Evolutionary conservation across 1,139 yeast genomes (phyloP), one percentile per base, ranked within the genome.

Genomic region (Torulaspora pretoriensis): DNA sequence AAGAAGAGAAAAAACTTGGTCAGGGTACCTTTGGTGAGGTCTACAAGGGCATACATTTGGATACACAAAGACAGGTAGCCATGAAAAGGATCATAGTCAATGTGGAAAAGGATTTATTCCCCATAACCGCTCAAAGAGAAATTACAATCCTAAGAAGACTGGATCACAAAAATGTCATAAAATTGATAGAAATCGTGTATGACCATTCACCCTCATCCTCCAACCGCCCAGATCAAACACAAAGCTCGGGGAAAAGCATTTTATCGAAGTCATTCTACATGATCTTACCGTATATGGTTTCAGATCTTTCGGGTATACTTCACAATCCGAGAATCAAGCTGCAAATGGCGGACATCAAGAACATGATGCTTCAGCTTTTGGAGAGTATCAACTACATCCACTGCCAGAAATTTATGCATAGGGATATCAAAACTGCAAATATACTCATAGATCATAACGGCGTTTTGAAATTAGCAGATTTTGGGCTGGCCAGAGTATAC

Each of bases 341-440:
- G 27, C 64, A 74, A 10, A 70, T 82, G 35, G 67, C 83, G 0
- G 90, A 87, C 51, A 85, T 88, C 52, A 94, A 94, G 64, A 84
- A 95, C 61, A 77, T 92, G 51, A 77, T 89, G 85, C 59, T 66
- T 25, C 98, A 94, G 64, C 66, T 92, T 29, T 70, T 94, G 13
- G 70, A 72, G 42, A 98, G 98, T 4, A 75, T 90, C 33, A 80
- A 85, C 54, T 92, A 83, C 60, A 77, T 94, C 38, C 99, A 94
- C 61, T 80, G 78, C 35, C 52, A 78, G 57, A 73, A 77, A 43
- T 79, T 72, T 56, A 71, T 92, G 64, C 99, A 92, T 64, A 73
- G 99, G 52, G 99, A 92, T 61, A 85, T 92, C 54, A 92, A 92
- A 65, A 90, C 97, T 0, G 97, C 98, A 10, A 92, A 92, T 59